phyloP scores from a whole-genome alignment of 768 basidiomycete genomes.

The Agaricus subrufescens region DNA sequence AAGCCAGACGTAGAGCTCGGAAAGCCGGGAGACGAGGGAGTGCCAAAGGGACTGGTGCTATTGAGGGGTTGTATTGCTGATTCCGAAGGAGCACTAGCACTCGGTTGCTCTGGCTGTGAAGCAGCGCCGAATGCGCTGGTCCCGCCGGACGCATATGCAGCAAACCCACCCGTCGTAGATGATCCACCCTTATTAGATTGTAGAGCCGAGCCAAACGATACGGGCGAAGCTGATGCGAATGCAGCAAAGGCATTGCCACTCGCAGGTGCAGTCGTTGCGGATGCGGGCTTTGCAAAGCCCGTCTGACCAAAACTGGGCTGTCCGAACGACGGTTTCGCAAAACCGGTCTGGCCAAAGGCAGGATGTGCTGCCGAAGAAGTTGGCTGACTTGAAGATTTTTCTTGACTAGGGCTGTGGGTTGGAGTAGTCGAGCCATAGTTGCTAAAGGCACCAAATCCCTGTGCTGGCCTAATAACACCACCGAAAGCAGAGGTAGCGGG shows the following conservation, averaged over 20 bases:
- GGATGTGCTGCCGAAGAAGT: constrained; percentile 14
- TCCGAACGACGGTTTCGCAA: constrained; percentile 31
- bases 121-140: constrained; percentile 8
- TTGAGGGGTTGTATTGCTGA: neutral
- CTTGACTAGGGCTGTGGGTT: constrained; percentile 1
- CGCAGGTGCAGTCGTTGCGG: constrained; percentile 4
- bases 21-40: neutral
- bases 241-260: constrained; percentile 14
- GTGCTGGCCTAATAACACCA: constrained; percentile 29
- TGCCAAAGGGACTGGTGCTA: neutral
- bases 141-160: constrained; percentile 16
- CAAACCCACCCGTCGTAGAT: constrained; percentile 9
- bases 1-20: neutral
- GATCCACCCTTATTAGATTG: neutral
- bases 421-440: constrained; percentile 16
- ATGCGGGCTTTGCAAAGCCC: constrained; percentile 15
- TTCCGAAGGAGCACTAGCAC: neutral
- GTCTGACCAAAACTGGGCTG: constrained; percentile 24
- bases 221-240: constrained; percentile 11
- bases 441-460: constrained; percentile 31
- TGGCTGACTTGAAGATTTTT: constrained; percentile 15
- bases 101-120: neutral
- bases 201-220: constrained; percentile 5
- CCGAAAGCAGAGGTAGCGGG: constrained; percentile 20
- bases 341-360: constrained; percentile 13